Percentiles rank a stretch among this genome's conserved stretches.
Evolutionary conservation across 257 asterid species (phyloP).

Genomic region (Solanum microdontum): DNA sequence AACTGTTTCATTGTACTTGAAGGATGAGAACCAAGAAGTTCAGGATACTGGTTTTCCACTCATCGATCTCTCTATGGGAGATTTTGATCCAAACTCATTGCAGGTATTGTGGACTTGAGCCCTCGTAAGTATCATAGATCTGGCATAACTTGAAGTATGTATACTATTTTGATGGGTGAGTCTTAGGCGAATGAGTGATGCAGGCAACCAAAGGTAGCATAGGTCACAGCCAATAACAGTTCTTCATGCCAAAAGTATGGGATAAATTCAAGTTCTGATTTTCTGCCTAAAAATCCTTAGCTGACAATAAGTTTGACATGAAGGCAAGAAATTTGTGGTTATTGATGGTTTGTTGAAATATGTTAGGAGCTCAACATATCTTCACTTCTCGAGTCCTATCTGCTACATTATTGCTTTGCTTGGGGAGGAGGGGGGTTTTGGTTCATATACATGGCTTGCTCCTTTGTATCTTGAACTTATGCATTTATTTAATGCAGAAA

Average conservation of each 20-base stretch:
- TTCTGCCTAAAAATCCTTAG: not conserved
- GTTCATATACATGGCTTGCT: not conserved
- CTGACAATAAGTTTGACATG: not conserved
- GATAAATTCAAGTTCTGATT: not conserved
- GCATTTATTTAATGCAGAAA: not conserved
- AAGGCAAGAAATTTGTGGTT: not conserved
- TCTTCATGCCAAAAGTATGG: not conserved
- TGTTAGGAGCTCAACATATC: not conserved
- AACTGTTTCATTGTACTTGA: not conserved
- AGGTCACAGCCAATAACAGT: not conserved
- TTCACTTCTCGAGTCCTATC: not conserved
- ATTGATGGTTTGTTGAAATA: not conserved
- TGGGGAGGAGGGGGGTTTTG: not conserved
- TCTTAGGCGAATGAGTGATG: not conserved
- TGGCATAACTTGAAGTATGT: not conserved
- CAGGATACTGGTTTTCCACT: conserved; percentile 41
- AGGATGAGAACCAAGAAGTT: conserved; percentile 53
- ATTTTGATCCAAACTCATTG: conserved; percentile 54
- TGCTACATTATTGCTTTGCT: not conserved
- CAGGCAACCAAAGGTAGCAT: not conserved
- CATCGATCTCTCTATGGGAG: conserved; percentile 40
- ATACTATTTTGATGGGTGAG: not conserved
- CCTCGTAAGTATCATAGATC: not conserved
- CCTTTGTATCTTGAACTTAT: not conserved
- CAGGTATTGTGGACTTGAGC: conserved; percentile 37